Base-by-base conservation (phyloP, 495 filamentous ascomycete species). In the Friedmanniomyces simplex region DNA sequence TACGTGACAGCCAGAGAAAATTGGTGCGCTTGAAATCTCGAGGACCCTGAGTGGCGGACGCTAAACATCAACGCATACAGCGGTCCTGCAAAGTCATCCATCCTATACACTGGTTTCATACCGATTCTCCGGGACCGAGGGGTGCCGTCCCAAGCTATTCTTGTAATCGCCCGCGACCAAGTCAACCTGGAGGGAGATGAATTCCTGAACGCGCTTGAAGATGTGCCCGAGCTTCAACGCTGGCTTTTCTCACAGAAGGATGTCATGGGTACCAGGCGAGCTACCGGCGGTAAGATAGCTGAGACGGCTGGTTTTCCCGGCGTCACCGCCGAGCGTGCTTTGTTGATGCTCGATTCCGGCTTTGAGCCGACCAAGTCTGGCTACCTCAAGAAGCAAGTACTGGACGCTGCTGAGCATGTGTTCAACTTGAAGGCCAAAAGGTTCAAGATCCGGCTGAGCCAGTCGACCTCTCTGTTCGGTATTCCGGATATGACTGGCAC, bases 401-500 rank as follows among this genome's bases (percentile, higher is more conserved):
- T 72, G 24, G 71, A 73, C 0, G 71, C 82, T 11, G 75, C 87
- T 16, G 70, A 70, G 24, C 68, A 77, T 8, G 72, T 82, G 61
- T 87, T 75, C 60, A 74, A 75, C 48, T 74, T 80, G 52, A 79
- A 75, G 60, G 74, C 82, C 1, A 58, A 63, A 48, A 79, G 82
- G 32, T 71, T 91, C 39, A 85, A 86, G 49, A 84, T 96, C 34
- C 77, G 74, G 22, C 75, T 96, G 8, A 81, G 79, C 0, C 74
- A 79, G n/a, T 93, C 89, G 0, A 86, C 89, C 0, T 85, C 85
- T 64, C 76, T 85, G 0, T 88, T 82, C 63, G 94, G 91, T 71
- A 81, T 94, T 21, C 82, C 88, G 0, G 91, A 96, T 70, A 88
- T 88, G 5, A 78, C 77, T 26, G 82, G 77, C 0, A 73, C 87